Evolutionary conservation across 2,329 filamentous ascomycete species (phyloP), one percentile per base, ranked within the genome.

Genomic region (Penicillium nordicum): DNA sequence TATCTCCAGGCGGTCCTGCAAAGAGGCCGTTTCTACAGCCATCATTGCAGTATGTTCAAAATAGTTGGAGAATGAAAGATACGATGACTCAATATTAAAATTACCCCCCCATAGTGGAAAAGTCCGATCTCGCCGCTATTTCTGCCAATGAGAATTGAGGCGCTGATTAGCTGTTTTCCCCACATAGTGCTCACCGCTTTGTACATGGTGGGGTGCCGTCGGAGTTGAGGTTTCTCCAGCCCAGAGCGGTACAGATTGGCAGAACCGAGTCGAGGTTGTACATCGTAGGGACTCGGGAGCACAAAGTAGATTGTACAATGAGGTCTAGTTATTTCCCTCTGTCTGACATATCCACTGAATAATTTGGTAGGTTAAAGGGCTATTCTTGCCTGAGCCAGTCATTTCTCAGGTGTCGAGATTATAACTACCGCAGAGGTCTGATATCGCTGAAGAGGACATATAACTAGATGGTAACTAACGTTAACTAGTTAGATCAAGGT

Each of bases 1-100:
- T 69, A 71, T 69, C 57, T 72, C 71, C 48, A 78, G 70, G 64
- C 72, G 72, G 55, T 72, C 69, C 58, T 74, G 72, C 52, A 74
- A 58, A 54, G 69, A 64, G 62, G 63, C 63, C 45, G 65, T 55
- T 67, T 71, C 70, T 47, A 65, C 67, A 64, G 65, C 70, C 69
- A 73, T 73, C 44, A 59, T 71, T 67, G 64, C 63, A 67, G 63
- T 60, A 43, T 54, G 48, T 59, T 59, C 32, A 52, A 61, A 59
- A 61, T 23, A 49, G 52, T 55, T 53, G 47, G 42, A 47, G 44
- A 54, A 23, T 40, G 54, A 57, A 59, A 55, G 54, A 58, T 43
- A 58, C 40, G 57, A 64, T 65, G 65, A 70, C 60, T 70, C 67
- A 51, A 43, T 51, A 23, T 50, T 44, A 43, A 66, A 64, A 57